These are phyloP conservation scores for Pyracantha coccinea DNA, from an alignment of 331 rosid species.

Conservation along the genomic window DNA sequence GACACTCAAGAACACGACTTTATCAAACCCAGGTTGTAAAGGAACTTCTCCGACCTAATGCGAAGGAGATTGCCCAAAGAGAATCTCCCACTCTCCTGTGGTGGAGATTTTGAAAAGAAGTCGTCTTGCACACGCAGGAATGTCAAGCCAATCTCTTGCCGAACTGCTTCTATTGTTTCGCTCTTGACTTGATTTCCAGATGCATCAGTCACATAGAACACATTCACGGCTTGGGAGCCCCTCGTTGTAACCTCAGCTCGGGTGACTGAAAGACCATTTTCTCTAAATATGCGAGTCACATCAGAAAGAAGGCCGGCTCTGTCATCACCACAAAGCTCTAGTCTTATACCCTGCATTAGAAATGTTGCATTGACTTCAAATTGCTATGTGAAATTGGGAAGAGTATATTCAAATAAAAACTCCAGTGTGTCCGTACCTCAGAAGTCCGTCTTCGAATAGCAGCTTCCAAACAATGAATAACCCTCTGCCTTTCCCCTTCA, in stretches of 20 bases:
- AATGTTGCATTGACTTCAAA: constrained; percentile 9
- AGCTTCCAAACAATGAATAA: constrained; percentile 92
- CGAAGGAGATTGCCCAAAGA: constrained; percentile 66
- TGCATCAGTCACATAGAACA: constrained; percentile 73
- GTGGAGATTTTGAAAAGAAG: constrained; percentile 34
- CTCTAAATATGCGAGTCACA: constrained; percentile 93
- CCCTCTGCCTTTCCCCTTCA: constrained; percentile 91
- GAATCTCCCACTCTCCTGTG: constrained; percentile 49
- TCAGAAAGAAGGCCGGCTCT: constrained; percentile 85
- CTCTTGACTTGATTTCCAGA: constrained; percentile 73
- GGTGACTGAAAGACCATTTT: constrained; percentile 79
- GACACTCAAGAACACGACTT: constrained; percentile 58
- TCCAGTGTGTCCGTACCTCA: constrained; percentile 41
- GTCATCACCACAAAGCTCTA: constrained; percentile 81
- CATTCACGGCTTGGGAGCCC: constrained; percentile 71
- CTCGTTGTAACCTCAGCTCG: constrained; percentile 89
- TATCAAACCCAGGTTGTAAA: constrained; percentile 82
- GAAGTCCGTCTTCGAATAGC: constrained; percentile 79
- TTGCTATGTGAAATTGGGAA: not conserved
- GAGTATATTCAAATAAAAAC: constrained; percentile 2
- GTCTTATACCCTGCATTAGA: constrained; percentile 65
- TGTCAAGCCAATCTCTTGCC: constrained; percentile 73
- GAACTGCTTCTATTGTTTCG: constrained; percentile 77
- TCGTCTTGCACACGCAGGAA: constrained; percentile 66
- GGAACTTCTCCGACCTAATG: constrained; percentile 80